A percentile compares a stretch with the other conserved stretches of the same genome.
Conservation (phyloP, 2,329 filamentous ascomycete species). For the Pseudocercospora cruenta region DNA sequence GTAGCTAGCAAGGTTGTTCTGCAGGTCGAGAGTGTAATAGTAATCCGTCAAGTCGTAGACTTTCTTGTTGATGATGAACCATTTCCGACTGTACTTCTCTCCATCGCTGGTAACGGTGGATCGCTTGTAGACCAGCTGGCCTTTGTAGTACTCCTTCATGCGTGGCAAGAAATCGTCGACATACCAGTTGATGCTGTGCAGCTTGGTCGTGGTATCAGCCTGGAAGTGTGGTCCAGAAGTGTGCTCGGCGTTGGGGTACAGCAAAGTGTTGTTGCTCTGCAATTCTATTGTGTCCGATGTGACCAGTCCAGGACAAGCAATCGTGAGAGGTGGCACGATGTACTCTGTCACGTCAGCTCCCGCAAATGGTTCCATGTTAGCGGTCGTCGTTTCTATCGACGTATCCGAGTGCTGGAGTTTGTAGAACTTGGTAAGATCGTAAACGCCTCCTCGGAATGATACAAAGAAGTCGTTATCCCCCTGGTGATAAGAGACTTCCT, state of each 20-base stretch:
- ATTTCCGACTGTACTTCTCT: conserved; percentile 67
- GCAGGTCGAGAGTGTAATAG: conserved; percentile 71
- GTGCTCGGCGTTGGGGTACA: conserved; percentile 59
- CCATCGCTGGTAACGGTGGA: conserved; percentile 67
- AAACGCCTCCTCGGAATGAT: conserved; percentile 83
- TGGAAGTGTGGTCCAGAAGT: conserved; percentile 66
- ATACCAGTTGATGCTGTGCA: conserved; percentile 78
- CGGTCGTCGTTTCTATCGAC: conserved; percentile 58
- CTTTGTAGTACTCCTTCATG: conserved; percentile 86
- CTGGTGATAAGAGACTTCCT: conserved; percentile 71
- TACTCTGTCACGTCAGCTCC: conserved; percentile 82
- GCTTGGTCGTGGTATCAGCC: conserved; percentile 56
- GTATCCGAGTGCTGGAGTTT: conserved; percentile 80
- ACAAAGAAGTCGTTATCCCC: conserved; percentile 82
- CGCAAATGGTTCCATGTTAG: conserved; percentile 75
- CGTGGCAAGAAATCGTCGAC: conserved; percentile 70
- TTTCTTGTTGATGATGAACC: conserved; percentile 75
- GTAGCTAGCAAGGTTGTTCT: conserved; percentile 60
- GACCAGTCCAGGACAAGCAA: conserved; percentile 75
- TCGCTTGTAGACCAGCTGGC: conserved; percentile 74
- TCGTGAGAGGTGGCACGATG: conserved; percentile 75
- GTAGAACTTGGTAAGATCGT: conserved; percentile 91
- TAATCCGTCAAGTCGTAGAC: conserved; percentile 94
- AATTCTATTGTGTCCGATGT: conserved; percentile 60
- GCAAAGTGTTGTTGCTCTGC: conserved; percentile 65